Base-by-base conservation (phyloP, 352 stramenopile genomes). In the Phytophthora cryptogea region DNA sequence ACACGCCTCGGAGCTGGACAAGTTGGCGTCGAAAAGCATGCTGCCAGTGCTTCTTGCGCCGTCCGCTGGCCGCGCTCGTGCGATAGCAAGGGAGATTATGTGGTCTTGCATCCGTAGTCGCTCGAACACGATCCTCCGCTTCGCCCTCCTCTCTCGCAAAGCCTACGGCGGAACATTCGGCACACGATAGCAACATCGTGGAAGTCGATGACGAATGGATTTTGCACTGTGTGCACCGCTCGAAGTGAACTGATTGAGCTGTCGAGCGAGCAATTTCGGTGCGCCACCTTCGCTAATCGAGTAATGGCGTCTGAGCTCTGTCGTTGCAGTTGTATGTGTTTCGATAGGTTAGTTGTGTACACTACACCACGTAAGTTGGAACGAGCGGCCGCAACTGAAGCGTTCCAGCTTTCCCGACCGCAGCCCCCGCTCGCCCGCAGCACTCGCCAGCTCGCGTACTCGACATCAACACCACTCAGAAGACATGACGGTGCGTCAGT, bases 401-500 rank as follows among this genome's bases (percentile, higher is more conserved):
- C 32, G 31, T 32, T 41, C 42, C 17, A 20, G 33, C 33, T 39
- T 7, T 3, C 33, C 33, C 36, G 13, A 23, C 36, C n/a, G 16
- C 23, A 16, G 30, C 30, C 45, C 8, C 40, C 51, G 59, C 48
- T 54, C 41, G 11, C 10, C n/a, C 8, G n/a, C 20, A 33, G 6
- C 5, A 46, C 33, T 47, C 43, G 20, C 33, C 35, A 40, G 9
- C 8, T 33, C 27, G 2, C 9, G 8, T 28, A 31, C 9, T 23
- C 26, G 23, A 36, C 23, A 20, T 16, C 30, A 48, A 3, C 28
- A 66, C 35, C 48, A 46, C 11, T 7, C 40, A 45, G 8, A 9
- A 17, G 27, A 52, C 9, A 73, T 73, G 65, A 60, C 60, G 60
- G 65, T 73, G 40, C 20, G 65, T 70, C 11, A 8, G 28, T 51